Conservation (phyloP, 2,329 filamentous ascomycete species). For the Parascedosporium putredinis region DNA sequence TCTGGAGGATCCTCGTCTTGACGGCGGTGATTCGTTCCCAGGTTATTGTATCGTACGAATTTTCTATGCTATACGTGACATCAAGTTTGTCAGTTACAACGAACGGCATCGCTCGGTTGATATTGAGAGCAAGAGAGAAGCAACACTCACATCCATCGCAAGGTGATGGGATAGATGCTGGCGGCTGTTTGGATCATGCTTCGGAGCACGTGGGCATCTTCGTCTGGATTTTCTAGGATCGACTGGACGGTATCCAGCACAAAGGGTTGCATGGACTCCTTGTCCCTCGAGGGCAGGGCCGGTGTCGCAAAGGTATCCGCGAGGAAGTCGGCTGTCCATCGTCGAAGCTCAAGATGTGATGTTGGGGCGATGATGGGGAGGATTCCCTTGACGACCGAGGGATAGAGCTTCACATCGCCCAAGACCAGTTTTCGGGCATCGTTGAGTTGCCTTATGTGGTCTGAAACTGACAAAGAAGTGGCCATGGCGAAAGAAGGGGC, state of each 20-base stretch:
- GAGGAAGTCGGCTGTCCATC: constrained; percentile 95
- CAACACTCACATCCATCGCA: constrained; percentile 93
- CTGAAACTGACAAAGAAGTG: constrained; percentile 48
- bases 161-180: constrained; percentile 84
- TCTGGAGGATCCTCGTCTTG: constrained; percentile 76
- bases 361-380: constrained; percentile 77
- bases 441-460: constrained; percentile 80
- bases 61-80: constrained; percentile 58
- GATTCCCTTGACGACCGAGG: constrained; percentile 82
- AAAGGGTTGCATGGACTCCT: constrained; percentile 66
- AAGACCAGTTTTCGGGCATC: constrained; percentile 84
- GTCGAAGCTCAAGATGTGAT: constrained; percentile 67
- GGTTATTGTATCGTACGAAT: constrained; percentile 66
- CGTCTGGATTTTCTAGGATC: constrained; percentile 58
- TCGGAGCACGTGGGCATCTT: constrained; percentile 73
- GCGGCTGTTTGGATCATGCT: constrained; percentile 80
- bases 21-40: constrained; percentile 86
- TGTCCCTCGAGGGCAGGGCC: constrained; percentile 64
- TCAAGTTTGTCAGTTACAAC: background rate
- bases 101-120: no score
- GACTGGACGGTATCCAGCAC: constrained; percentile 68
- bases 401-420: constrained; percentile 77
- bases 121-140: no score
- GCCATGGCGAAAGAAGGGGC: constrained; percentile 34
- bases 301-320: constrained; percentile 94